These are phyloP conservation scores for Neurospora terricola DNA, from an alignment of 495 filamentous ascomycete genomes.

Conservation along the genomic window DNA sequence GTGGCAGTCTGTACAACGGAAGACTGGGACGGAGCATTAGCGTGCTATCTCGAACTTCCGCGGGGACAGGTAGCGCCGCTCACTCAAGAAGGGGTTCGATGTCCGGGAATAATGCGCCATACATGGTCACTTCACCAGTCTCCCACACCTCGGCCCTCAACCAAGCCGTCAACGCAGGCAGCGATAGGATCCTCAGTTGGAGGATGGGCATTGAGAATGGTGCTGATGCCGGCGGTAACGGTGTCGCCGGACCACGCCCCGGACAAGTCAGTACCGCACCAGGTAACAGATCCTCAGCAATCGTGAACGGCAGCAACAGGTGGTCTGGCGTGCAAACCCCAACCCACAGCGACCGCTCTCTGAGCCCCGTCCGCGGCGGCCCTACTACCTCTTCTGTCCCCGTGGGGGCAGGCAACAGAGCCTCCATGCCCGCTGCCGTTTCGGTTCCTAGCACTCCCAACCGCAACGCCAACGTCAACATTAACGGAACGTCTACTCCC, in stretches of 20 bases:
- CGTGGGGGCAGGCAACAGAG: slow-evolving; percentile 23
- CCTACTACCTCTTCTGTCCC: slow-evolving; percentile 23
- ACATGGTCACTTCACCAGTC: slow-evolving; percentile 7
- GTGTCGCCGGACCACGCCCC: background rate
- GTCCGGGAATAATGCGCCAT: slow-evolving; percentile 13
- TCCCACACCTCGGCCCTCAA: slow-evolving; percentile 31
- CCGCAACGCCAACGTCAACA: background rate
- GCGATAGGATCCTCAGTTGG: slow-evolving; percentile 88
- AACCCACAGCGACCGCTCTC: slow-evolving; percentile 35
- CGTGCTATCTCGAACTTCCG: slow-evolving; percentile 46
- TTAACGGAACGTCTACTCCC: background rate
- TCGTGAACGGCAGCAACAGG: slow-evolving; percentile 14
- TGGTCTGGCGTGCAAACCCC: slow-evolving; percentile 12
- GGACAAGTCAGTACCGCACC: background rate
- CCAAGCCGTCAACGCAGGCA: slow-evolving; percentile 32
- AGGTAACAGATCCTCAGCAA: slow-evolving; percentile 17
- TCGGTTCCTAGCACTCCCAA: background rate
- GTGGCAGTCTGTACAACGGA: slow-evolving; percentile 28
- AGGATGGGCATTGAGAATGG: slow-evolving; percentile 59
- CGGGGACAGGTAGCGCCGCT: slow-evolving; percentile 26
- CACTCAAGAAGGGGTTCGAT: slow-evolving; percentile 48
- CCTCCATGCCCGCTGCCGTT: background rate
- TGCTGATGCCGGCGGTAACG: slow-evolving; percentile 5
- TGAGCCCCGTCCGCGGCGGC: slow-evolving; percentile 37
- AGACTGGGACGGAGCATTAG: slow-evolving; percentile 54